A percentile compares a stretch with the other conserved stretches of the same genome.
Conservation (phyloP, 306 rosid genomes). For the Lupinus albus region DNA sequence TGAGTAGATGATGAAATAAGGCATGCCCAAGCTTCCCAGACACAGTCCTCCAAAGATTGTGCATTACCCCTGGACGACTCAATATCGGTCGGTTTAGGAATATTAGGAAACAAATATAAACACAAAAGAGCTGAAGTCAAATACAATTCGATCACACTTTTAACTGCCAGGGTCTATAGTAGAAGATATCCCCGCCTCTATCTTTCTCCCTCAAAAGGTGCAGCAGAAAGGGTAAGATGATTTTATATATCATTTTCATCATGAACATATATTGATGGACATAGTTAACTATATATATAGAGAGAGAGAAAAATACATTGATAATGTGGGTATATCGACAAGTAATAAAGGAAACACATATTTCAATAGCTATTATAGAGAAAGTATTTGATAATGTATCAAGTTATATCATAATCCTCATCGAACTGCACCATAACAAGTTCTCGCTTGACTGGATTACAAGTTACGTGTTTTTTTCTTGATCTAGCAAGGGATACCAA, state of each 20-base stretch:
- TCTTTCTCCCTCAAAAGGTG: neutral
- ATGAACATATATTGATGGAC: neutral
- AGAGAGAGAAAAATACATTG: neutral
- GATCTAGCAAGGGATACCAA: neutral
- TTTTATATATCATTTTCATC: neutral
- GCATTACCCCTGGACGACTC: conserved; percentile 51
- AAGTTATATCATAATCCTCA: neutral
- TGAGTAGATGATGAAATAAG: conserved; percentile 84
- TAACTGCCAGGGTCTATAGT: conserved; percentile 12
- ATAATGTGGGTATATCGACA: neutral
- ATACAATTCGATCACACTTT: conserved; percentile 11
- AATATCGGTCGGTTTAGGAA: conserved; percentile 39
- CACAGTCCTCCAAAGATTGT: conserved; percentile 85
- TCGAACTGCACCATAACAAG: neutral
- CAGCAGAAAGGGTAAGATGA: neutral
- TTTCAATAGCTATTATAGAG: neutral
- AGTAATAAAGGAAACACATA: neutral
- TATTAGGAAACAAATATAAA: conserved; percentile 36
- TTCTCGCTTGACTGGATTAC: neutral
- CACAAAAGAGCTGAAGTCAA: conserved; percentile 34
- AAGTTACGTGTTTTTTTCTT: neutral
- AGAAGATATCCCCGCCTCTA: conserved; percentile 4
- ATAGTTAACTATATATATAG: no score
- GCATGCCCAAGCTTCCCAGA: conserved; percentile 99
- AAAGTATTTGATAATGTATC: neutral